Conservation (phyloP, 2,329 filamentous ascomycete species). For the Fusarium sp. region DNA sequence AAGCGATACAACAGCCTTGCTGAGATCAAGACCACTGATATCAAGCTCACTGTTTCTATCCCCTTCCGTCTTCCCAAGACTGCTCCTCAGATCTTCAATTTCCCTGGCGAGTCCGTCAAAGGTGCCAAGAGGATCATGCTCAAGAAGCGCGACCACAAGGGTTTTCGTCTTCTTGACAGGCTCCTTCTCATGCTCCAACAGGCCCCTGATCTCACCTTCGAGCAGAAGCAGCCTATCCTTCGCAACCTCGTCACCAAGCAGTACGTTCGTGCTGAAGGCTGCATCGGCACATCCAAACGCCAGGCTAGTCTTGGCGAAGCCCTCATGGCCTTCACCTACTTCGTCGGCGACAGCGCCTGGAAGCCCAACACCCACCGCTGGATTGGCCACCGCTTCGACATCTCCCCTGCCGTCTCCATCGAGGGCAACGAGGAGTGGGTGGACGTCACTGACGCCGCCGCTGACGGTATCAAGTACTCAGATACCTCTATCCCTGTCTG, state of each 20-base stretch:
- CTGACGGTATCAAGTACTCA: neutral
- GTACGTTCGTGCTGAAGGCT: slow-evolving; percentile 5
- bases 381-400: slow-evolving; percentile 11
- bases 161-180: neutral
- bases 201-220: neutral
- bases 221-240: slow-evolving; percentile 1
- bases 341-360: neutral
- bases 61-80: no score
- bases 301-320: slow-evolving; percentile 8
- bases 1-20: neutral
- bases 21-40: neutral
- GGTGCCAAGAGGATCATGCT: neutral
- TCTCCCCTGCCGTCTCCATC: neutral
- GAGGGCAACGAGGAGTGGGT: neutral
- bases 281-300: neutral
- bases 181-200: neutral
- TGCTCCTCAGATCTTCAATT: neutral
- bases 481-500: neutral
- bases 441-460: neutral
- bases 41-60: no score
- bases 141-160: neutral
- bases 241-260: slow-evolving; percentile 27
- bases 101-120: neutral
- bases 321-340: neutral
- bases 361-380: neutral